phyloP scores from a whole-genome alignment of 164 flowering plant species.

The Paratinospora sagittata region DNA sequence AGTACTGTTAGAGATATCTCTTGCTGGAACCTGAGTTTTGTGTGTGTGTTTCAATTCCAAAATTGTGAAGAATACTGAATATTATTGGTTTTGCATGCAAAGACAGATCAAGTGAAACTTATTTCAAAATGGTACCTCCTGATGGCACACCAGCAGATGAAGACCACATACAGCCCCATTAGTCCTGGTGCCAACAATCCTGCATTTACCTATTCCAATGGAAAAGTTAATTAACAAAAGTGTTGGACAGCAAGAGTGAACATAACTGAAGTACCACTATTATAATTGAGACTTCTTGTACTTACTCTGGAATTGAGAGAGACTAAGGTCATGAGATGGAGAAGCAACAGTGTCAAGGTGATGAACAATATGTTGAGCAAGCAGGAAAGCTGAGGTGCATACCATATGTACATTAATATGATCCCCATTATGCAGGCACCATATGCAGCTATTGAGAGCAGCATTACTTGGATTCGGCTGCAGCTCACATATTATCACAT shows the following conservation, averaged over 20 bases:
- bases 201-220: slow-evolving; percentile 53
- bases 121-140: slow-evolving; percentile 47
- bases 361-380: slow-evolving; percentile 75
- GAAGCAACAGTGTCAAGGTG: slow-evolving; percentile 76
- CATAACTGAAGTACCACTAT: background rate
- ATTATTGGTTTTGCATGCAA: background rate
- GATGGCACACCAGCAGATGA: slow-evolving; percentile 90
- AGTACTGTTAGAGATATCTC: no score
- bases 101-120: background rate
- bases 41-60: background rate
- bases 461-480: slow-evolving; percentile 65
- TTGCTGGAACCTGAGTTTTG: background rate
- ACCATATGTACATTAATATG: slow-evolving; percentile 85
- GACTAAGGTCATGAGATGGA: slow-evolving; percentile 80
- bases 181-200: slow-evolving; percentile 78
- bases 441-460: slow-evolving; percentile 59
- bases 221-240: background rate
- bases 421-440: slow-evolving; percentile 60
- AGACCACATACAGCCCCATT: slow-evolving; percentile 87
- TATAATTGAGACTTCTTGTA: background rate
- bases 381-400: slow-evolving; percentile 66
- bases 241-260: background rate
- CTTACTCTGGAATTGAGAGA: slow-evolving; percentile 80
- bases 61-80: background rate
- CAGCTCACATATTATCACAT: slow-evolving; percentile 21